Base-by-base conservation (phyloP, 2,329 filamentous ascomycete species). In the Nemania bipapillata region DNA sequence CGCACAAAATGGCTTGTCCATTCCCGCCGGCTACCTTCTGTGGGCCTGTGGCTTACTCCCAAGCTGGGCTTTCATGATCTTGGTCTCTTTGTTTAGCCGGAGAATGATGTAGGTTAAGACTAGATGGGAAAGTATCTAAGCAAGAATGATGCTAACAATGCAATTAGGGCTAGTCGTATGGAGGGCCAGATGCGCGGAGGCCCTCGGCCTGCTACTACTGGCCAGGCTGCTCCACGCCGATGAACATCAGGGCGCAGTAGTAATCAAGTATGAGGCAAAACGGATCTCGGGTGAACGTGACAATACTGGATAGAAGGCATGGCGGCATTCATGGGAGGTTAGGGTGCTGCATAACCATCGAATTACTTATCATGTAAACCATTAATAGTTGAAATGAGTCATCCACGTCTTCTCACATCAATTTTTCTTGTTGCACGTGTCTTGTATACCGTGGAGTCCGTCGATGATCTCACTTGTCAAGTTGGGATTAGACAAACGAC, bases 11-110 rank as follows among this genome's bases (percentile, higher is more conserved):
- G 85, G 86, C 71, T 75, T 93, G 32, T 83, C 86, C 35, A 80
- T 91, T 60, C 90, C 91, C 45, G 80, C 91, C 50, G 92, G 86
- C 65, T 94, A 92, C 77, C 73, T 86, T 59, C 83, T 93, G 74
- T 93, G 88, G 87, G 84, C 84, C 72, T 88, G 92, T 76, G 85
- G 86, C 74, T 81, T 91, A 56, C 81, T 93, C 66, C 87, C 92
- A 66, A 89, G 90, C 83, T 95, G 92, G 92, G 81, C 88, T 63
- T 89, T 93, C 77, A 94, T 95, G 92, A 85, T 95, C 73, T 78
- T 87, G 56, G 85, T 95, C 74, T 92, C 90, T 61, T 89, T 94
- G 78, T 76, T 91, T 71, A 93, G 89, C 85, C 86, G 92, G 77
- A 87, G 84, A 66, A 86, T 94, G 80, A 93, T 94, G 92, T 93